Conservation (phyloP, 1,284 basidiomycete genomes). For the Pseudozyma thailandica region DNA sequence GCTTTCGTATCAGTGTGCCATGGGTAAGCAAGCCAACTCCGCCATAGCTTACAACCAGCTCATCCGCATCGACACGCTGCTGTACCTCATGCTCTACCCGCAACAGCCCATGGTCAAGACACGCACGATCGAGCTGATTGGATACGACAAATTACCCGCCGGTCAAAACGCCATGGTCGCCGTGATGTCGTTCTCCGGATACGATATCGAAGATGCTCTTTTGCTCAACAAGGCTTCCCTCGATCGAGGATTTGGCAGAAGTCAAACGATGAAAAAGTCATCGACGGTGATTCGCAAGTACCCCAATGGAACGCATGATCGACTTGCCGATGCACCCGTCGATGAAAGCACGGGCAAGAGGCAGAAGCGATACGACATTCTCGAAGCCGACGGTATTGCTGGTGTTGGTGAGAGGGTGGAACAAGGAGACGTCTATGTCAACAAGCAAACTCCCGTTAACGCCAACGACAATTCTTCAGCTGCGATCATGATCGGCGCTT, state of each 20-base stretch:
- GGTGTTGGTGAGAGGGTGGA: conserved; percentile 94
- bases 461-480: conserved; percentile 75
- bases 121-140: conserved; percentile 86
- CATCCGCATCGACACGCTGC: conserved; percentile 96
- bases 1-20: conserved; percentile 98
- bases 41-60: conserved; percentile 98
- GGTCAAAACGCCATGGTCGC: conserved; percentile 99
- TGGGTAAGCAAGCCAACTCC: conserved; percentile 99
- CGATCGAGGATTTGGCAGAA: conserved; percentile 96
- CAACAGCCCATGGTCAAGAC: conserved; percentile 99
- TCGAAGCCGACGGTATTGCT: conserved; percentile 90
- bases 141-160: conserved; percentile 95
- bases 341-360: conserved; percentile 77
- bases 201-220: conserved; percentile 98
- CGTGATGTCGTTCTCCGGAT: conserved; percentile 98
- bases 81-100: conserved; percentile 98
- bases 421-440: conserved; percentile 92
- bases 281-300: conserved; percentile 93
- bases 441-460: conserved; percentile 94
- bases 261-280: conserved; percentile 96
- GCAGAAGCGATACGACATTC: conserved; percentile 87
- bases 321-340: conserved; percentile 88
- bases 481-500: conserved; percentile 42
- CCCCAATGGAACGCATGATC: conserved; percentile 96
- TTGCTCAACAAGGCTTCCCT: conserved; percentile 86